Percentiles rank a stretch among this genome's conserved stretches.
phyloP scores from a whole-genome alignment of 352 stramenopile genomes.

The Paralagenidium karlingii region DNA sequence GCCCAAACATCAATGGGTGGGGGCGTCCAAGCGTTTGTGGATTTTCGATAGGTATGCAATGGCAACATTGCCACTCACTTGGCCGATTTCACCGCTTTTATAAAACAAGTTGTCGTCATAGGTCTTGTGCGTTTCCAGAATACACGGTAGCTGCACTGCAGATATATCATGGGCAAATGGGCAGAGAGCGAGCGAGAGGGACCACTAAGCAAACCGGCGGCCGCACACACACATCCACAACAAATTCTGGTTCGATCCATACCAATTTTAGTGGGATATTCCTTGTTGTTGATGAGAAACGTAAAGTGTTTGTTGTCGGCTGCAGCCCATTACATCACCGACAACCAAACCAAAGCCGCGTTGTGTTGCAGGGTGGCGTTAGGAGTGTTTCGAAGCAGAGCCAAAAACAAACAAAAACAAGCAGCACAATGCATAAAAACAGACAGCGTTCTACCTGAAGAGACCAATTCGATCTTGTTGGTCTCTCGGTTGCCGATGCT shows the following conservation, averaged over 20 bases:
- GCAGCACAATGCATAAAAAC: too few species aligned
- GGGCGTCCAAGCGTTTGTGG: too few species aligned
- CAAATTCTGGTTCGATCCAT: background rate
- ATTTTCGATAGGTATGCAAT: too few species aligned
- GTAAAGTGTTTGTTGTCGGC: slow-evolving; percentile 83
- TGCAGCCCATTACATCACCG: slow-evolving; percentile 7
- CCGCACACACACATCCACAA: background rate
- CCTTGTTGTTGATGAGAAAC: slow-evolving; percentile 53
- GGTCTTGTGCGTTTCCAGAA: slow-evolving; percentile 83
- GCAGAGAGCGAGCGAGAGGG: background rate
- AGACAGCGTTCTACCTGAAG: slow-evolving; percentile 25
- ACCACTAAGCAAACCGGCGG: background rate
- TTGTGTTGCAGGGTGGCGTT: too few species aligned
- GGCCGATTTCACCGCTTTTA: slow-evolving; percentile 80
- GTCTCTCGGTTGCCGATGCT: slow-evolving; percentile 47
- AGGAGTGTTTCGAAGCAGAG: too few species aligned
- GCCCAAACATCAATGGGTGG: too few species aligned
- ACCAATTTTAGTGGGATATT: slow-evolving; percentile 77
- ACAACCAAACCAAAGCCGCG: background rate
- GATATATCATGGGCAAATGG: background rate
- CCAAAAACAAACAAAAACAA: too few species aligned
- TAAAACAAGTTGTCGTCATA: slow-evolving; percentile 85
- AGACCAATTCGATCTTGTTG: slow-evolving; percentile 62
- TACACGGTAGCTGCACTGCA: slow-evolving; percentile 68
- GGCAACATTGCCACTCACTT: too few species aligned